These are phyloP conservation scores for Vanrija humicola DNA, from an alignment of 1,284 basidiomycete genomes.

Conservation along the genomic window DNA sequence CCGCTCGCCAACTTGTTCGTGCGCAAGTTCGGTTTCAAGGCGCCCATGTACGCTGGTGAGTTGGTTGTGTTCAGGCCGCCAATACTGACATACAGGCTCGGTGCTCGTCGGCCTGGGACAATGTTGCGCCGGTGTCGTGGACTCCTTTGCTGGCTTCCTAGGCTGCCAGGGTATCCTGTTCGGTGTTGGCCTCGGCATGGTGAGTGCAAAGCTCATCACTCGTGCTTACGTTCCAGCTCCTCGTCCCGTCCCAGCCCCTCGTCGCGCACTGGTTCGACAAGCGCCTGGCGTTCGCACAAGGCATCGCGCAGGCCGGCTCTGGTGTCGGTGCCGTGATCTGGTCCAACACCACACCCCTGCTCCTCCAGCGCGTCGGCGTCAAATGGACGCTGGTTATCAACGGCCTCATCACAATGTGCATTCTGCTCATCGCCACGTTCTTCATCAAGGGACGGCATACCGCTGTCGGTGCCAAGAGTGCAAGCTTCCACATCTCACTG, in stretches of 20 bases:
- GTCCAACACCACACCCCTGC: conserved; percentile 39
- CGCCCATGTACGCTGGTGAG: conserved; percentile 42
- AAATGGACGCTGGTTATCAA: conserved; percentile 47
- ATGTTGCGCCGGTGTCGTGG: conserved; percentile 31
- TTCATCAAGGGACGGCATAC: conserved; percentile 42
- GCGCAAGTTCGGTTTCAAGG: conserved; percentile 37
- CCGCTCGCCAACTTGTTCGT: conserved; percentile 47
- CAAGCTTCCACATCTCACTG: background rate
- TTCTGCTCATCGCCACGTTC: conserved; percentile 41
- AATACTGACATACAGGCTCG: conserved; percentile 18
- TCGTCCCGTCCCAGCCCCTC: conserved; percentile 44
- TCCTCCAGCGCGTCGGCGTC: conserved; percentile 37
- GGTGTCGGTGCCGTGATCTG: conserved; percentile 46
- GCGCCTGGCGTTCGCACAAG: conserved; percentile 40
- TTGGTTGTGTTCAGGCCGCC: background rate
- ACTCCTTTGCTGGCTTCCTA: conserved; percentile 28
- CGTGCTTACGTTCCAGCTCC: conserved; percentile 16
- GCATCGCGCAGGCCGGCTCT: conserved; percentile 37
- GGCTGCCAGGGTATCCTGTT: conserved; percentile 40
- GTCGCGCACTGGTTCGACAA: conserved; percentile 47
- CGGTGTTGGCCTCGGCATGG: conserved; percentile 33
- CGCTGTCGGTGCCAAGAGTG: conserved; percentile 20
- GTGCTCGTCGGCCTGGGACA: conserved; percentile 31
- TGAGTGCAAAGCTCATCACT: conserved; percentile 1
- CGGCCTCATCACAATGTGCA: conserved; percentile 42